Conservation (phyloP, 2,329 filamentous ascomycete species). For the Penicillium sclerotigenum region DNA sequence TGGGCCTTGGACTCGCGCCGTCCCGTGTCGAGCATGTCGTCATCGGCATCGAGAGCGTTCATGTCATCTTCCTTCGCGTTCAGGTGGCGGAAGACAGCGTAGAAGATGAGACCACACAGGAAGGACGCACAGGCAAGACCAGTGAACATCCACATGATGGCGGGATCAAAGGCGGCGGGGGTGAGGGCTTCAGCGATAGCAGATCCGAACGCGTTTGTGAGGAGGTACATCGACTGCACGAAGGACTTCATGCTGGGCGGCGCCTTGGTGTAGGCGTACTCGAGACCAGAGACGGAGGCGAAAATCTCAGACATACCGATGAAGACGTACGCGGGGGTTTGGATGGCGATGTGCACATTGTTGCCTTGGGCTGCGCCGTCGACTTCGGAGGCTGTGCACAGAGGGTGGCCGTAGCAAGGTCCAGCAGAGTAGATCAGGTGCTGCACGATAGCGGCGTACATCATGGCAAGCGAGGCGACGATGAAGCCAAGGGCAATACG, state of each 20-base stretch:
- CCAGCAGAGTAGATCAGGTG: slow-evolving; percentile 53
- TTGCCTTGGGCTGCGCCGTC: slow-evolving; percentile 39
- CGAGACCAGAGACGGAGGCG: slow-evolving; percentile 65
- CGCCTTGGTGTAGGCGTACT: slow-evolving; percentile 72
- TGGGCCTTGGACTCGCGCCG: slow-evolving; percentile 13
- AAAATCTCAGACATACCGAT: slow-evolving; percentile 55
- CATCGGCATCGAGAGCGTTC: slow-evolving; percentile 48
- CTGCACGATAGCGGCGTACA: slow-evolving; percentile 59
- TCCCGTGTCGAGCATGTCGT: slow-evolving; percentile 21
- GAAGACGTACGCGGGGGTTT: slow-evolving; percentile 46
- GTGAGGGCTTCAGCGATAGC: slow-evolving; percentile 61
- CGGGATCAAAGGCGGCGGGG: slow-evolving; percentile 60
- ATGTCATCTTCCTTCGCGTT: slow-evolving; percentile 51
- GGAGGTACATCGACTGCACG: slow-evolving; percentile 55
- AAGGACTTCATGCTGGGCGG: slow-evolving; percentile 66
- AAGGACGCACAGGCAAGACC: slow-evolving; percentile 54
- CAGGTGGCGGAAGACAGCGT: slow-evolving; percentile 48
- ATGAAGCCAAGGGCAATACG: slow-evolving; percentile 70
- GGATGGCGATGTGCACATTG: slow-evolving; percentile 45
- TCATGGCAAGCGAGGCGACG: slow-evolving; percentile 60
- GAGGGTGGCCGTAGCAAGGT: slow-evolving; percentile 50
- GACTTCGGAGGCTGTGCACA: slow-evolving; percentile 32
- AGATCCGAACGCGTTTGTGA: slow-evolving; percentile 58
- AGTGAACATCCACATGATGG: slow-evolving; percentile 65
- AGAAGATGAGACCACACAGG: slow-evolving; percentile 54